Percentiles rank a stretch among this genome's conserved stretches.
phyloP scores from a whole-genome alignment of 805 yeast species.

The Peterozyma toletana region DNA sequence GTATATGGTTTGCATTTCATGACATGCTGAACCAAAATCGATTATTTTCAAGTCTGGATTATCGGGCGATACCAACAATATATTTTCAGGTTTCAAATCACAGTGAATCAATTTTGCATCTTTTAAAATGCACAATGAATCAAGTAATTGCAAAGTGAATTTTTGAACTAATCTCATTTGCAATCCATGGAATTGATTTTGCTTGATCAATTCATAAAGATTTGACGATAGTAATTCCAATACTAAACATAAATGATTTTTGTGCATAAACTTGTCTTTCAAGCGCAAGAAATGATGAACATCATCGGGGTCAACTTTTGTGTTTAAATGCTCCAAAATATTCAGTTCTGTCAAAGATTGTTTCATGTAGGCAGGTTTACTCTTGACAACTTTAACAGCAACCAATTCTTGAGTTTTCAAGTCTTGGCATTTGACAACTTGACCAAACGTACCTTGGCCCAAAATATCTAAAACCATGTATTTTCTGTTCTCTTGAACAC shows the following conservation, averaged over 20 bases:
- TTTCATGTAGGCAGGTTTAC: constrained; percentile 83
- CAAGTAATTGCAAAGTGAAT: constrained; percentile 75
- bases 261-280: constrained; percentile 85
- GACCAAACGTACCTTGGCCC: constrained; percentile 98
- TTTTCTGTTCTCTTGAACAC: constrained; percentile 76
- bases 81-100: constrained; percentile 95
- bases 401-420: constrained; percentile 71
- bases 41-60: constrained; percentile 84
- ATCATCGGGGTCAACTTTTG: constrained; percentile 60
- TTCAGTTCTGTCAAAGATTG: constrained; percentile 90
- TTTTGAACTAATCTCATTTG: constrained; percentile 71
- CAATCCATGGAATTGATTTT: constrained; percentile 89
- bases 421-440: constrained; percentile 90
- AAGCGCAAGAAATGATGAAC: constrained; percentile 71
- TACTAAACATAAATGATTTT: constrained; percentile 87
- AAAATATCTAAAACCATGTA: constrained; percentile 84
- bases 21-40: constrained; percentile 95
- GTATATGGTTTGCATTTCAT: constrained; percentile 81
- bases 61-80: constrained; percentile 71
- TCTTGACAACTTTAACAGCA: constrained; percentile 91
- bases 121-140: constrained; percentile 73
- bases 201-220: constrained; percentile 83
- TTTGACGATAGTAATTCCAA: constrained; percentile 86
- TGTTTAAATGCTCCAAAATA: constrained; percentile 74
- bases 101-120: constrained; percentile 86